Conservation (phyloP, 108 stramenopile genomes). For the Nannochloropsis oceanica region DNA sequence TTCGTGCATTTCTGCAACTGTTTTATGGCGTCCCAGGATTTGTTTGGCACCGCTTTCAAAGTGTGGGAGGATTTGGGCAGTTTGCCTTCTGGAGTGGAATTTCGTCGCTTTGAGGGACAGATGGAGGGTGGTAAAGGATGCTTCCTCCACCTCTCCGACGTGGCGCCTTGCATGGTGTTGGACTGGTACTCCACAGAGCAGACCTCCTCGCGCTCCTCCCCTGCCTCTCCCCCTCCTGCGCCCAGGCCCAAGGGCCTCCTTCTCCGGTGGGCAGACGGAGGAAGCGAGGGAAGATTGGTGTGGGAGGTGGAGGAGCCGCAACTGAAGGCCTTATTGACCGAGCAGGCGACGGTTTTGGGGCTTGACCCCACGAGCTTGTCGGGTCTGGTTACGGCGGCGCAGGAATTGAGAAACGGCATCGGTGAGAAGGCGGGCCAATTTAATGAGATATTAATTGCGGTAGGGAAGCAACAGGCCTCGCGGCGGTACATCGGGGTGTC, state of each 20-base stretch:
- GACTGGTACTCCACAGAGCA: not conserved
- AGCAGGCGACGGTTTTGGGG: not conserved
- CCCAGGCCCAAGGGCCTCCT: not conserved
- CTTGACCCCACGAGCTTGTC: not conserved
- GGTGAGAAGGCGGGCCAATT: not conserved
- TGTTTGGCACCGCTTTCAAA: not conserved
- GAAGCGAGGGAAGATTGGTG: not conserved
- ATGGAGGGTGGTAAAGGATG: not conserved
- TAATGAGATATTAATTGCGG: not conserved
- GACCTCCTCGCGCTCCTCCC: not conserved
- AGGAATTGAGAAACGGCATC: not conserved
- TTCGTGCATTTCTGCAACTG: not conserved
- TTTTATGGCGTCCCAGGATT: not conserved
- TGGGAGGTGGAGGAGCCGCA: not conserved
- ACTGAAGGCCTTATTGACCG: not conserved
- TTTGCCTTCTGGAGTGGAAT: not conserved
- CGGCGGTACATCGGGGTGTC: not conserved
- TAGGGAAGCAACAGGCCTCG: not conserved
- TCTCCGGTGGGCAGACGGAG: not conserved
- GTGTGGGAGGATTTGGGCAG: not conserved
- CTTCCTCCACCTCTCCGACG: not conserved
- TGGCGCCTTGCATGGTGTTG: not conserved
- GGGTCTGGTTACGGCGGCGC: not conserved
- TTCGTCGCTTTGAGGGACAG: not conserved
- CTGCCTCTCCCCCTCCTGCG: not conserved